Evolutionary conservation across 768 basidiomycete genomes (phyloP).

Genomic region (Termitomyces sp.): DNA sequence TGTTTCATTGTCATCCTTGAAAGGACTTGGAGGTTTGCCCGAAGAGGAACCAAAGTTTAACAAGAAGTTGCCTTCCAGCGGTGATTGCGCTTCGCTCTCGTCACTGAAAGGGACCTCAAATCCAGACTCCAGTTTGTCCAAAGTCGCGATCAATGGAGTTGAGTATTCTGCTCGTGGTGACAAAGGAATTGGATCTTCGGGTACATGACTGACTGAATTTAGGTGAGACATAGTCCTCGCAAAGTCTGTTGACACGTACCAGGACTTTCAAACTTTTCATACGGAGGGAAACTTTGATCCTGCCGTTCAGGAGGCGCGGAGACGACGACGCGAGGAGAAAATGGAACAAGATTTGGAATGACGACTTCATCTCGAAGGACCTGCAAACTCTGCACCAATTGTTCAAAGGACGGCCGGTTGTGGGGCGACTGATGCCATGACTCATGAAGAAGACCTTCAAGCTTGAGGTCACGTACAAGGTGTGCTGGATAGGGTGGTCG

Average conservation of each 20-base stretch:
- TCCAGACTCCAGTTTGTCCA: background rate
- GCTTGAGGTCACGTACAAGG: background rate
- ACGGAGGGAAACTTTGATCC: background rate
- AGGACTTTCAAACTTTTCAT: background rate
- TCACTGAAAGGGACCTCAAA: background rate
- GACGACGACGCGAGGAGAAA: slow-evolving; percentile 7
- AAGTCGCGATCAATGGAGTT: slow-evolving; percentile 4
- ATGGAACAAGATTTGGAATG: background rate
- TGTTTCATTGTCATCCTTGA: background rate
- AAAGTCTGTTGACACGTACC: background rate
- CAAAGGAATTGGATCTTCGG: background rate
- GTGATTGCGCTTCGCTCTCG: background rate
- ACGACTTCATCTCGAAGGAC: background rate
- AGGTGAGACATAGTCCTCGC: background rate
- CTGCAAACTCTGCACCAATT: background rate
- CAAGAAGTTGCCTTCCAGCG: background rate
- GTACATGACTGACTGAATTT: background rate
- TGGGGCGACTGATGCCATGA: slow-evolving; percentile 4
- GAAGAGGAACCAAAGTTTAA: background rate
- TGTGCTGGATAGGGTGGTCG: slow-evolving; percentile 10
- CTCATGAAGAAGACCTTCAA: slow-evolving; percentile 1
- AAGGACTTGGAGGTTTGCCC: background rate
- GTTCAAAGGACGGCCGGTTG: slow-evolving; percentile 6
- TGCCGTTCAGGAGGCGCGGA: background rate
- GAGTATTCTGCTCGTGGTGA: slow-evolving; percentile 9